phyloP scores from a whole-genome alignment of 805 yeast genomes.

The Yamadazyma kitorensis region DNA sequence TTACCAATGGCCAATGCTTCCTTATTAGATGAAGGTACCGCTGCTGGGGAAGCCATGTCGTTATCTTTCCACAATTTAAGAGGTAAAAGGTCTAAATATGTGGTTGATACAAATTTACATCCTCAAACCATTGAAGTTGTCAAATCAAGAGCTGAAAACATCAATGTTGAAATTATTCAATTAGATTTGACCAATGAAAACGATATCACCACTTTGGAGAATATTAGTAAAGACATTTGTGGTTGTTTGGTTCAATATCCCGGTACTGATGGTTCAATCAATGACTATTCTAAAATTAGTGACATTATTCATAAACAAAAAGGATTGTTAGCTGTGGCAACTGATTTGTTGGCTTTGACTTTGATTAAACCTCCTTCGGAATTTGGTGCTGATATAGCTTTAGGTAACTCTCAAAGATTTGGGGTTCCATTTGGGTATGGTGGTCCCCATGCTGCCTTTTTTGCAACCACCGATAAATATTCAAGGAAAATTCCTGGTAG shows the following conservation, averaged over 20 bases:
- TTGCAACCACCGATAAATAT: conserved; percentile 76
- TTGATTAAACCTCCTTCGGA: conserved; percentile 78
- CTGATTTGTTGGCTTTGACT: conserved; percentile 88
- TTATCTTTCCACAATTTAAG: conserved; percentile 65
- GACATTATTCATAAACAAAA: conserved; percentile 66
- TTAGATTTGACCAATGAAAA: conserved; percentile 50
- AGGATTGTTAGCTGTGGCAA: conserved; percentile 80
- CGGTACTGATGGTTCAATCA: conserved; percentile 70
- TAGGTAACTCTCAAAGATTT: conserved; percentile 92
- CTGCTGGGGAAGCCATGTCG: conserved; percentile 96
- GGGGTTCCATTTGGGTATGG: conserved; percentile 99
- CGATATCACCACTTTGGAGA: conserved; percentile 24
- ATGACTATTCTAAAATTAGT: conserved; percentile 54
- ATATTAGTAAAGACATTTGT: conserved; percentile 43
- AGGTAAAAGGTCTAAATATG: conserved; percentile 65
- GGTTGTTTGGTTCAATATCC: conserved; percentile 94
- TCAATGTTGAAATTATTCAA: conserved; percentile 61
- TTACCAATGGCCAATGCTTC: conserved; percentile 95
- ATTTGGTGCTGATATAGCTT: conserved; percentile 88
- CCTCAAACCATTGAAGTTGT: conserved; percentile 85
- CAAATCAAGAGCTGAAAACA: conserved; percentile 71
- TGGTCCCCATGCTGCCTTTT: conserved; percentile 98
- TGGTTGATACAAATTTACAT: conserved; percentile 74
- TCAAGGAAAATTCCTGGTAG: conserved; percentile 97
- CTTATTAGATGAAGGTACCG: conserved; percentile 91